Evolutionary conservation across 2,329 filamentous ascomycete species (phyloP), one percentile per base, ranked within the genome.

Genomic region (Chrysosporium keratinophilum): DNA sequence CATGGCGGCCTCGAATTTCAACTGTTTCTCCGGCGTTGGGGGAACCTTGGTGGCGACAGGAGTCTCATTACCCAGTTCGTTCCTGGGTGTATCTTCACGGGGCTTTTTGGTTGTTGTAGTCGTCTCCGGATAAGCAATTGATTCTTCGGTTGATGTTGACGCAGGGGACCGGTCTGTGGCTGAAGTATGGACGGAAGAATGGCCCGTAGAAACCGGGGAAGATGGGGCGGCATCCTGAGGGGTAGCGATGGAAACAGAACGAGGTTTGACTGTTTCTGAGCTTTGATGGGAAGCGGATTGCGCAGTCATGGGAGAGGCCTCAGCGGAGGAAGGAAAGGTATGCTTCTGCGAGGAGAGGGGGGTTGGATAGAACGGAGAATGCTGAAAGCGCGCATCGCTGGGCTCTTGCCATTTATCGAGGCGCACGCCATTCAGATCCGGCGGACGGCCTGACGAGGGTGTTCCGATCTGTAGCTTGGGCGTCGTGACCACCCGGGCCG

Each of bases 21-120:
- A 67, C 61, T 83, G 80, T 56, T 80, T 76, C 59, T 83, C 80
- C 1, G 80, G 77, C 15, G 77, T 79, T 9, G 71, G 72, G 6
- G 76, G 74, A 54, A 70, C 67, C 43, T 64, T 60, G 61, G 57
- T 50, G 57, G 67, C 49, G 56, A 54, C 34, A 59, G 60, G 37
- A 42, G 61, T 59, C 20, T 61, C 61, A 56, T 60, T 58, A 34
- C 63, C 64, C 9, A 62, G 58, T 28, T 11, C 31, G 6, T 44
- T 20, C 2, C 28, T 19, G 2, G n/a, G 17, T 5, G 44, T 4
- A 19, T 49, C 44, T 7, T 50, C 46, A 2, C 34, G 46, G 14
- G 12, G 7, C 20, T 57, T 57, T 1, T 28, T 11, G 15, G 28
- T 23, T 23, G 41, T 1, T 9, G 15, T 23, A 17, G 11, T 4